These are phyloP conservation scores for Metroxylon sagu DNA, from an alignment of 176 grass and related monocot genomes.

Conservation along the genomic window DNA sequence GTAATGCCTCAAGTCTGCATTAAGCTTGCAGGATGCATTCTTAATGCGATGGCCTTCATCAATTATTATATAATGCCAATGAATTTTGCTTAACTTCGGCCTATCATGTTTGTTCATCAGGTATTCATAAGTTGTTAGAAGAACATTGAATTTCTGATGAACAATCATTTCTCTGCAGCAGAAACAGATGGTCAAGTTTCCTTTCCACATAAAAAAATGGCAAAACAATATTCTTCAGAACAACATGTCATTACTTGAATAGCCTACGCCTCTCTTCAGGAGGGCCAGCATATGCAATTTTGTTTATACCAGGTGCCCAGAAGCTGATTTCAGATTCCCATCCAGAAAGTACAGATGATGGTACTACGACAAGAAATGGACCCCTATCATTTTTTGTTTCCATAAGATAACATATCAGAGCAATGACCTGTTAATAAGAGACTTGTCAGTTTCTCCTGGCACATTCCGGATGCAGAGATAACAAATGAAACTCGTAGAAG, in stretches of 20 bases:
- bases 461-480: too few species aligned
- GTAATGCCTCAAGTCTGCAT: conserved; percentile 94
- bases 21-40: conserved; percentile 98
- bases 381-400: conserved; percentile 97
- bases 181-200: conserved; percentile 30
- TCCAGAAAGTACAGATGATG: conserved; percentile 89
- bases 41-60: conserved; percentile 99
- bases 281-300: conserved; percentile 92
- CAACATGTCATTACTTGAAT: conserved; percentile 64
- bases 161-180: conserved; percentile 87
- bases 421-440: conserved; percentile 64
- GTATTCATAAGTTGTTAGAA: conserved; percentile 97
- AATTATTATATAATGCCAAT: conserved; percentile 99
- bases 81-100: conserved; percentile 97
- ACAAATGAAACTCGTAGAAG: too few species aligned
- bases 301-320: conserved; percentile 97
- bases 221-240: neutral
- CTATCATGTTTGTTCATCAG: conserved; percentile 99
- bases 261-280: conserved; percentile 93
- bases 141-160: conserved; percentile 99
- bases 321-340: conserved; percentile 89
- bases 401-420: conserved; percentile 96
- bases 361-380: conserved; percentile 94
- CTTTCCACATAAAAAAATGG: neutral
- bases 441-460: neutral